These are phyloP conservation scores for Fusarium drepaniforme DNA, from an alignment of 2,329 filamentous ascomycete species.

Conservation along the genomic window DNA sequence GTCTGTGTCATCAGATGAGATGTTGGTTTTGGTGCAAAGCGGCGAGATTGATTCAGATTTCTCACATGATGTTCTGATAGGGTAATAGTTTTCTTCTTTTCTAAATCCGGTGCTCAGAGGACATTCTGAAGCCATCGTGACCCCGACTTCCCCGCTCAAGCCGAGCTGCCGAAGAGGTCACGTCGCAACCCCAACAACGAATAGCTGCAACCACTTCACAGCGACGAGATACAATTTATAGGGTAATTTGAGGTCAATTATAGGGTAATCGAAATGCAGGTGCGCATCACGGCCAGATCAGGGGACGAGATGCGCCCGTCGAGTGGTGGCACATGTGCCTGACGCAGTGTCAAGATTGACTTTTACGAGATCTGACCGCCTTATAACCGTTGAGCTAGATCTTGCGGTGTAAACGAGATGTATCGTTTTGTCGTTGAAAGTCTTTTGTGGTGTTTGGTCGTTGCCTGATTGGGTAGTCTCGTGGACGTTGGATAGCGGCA, in stretches of 20 bases:
- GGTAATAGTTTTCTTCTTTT: background rate
- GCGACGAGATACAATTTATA: background rate
- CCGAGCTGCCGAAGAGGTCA: background rate
- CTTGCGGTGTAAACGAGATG: background rate
- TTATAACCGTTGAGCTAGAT: background rate
- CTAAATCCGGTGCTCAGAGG: background rate
- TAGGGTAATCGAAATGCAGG: slow-evolving; percentile 22
- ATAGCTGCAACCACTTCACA: background rate
- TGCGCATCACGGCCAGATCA: background rate
- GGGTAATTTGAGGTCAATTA: slow-evolving; percentile 10
- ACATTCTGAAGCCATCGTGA: slow-evolving; percentile 1
- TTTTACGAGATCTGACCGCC: background rate
- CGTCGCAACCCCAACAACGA: background rate
- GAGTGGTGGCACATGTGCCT: background rate
- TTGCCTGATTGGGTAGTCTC: background rate
- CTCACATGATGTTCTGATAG: slow-evolving; percentile 4
- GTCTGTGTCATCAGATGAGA: background rate
- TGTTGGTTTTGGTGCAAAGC: background rate
- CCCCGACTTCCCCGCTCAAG: background rate
- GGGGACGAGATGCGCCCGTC: background rate
- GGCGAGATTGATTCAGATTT: background rate
- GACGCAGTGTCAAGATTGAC: background rate
- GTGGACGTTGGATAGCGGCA: background rate
- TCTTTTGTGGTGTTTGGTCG: background rate
- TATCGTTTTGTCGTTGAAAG: background rate